Conservation (phyloP, 768 basidiomycete genomes). For the Serendipita sp. region DNA sequence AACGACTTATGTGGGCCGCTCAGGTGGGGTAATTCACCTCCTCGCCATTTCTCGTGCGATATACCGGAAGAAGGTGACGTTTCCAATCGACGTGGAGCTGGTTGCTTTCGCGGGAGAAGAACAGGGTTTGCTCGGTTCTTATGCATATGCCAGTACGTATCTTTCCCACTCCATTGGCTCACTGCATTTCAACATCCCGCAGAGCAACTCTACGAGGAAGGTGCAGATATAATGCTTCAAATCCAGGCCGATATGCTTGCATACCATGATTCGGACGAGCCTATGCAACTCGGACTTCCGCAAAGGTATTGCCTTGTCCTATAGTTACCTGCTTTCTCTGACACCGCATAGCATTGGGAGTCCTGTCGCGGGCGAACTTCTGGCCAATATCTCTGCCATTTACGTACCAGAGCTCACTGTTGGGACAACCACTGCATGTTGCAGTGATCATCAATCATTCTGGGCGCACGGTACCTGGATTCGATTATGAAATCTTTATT, state of each 20-base stretch:
- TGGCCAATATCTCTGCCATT: slow-evolving; percentile 57
- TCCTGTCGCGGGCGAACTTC: slow-evolving; percentile 56
- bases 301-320: slow-evolving; percentile 32
- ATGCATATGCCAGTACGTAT: slow-evolving; percentile 58
- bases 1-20: no score
- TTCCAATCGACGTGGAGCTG: slow-evolving; percentile 64
- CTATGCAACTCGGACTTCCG: slow-evolving; percentile 70
- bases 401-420: slow-evolving; percentile 70
- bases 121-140: slow-evolving; percentile 70
- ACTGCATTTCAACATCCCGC: neutral
- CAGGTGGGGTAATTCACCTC: slow-evolving; percentile 48
- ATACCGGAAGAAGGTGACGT: slow-evolving; percentile 44
- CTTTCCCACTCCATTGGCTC: neutral
- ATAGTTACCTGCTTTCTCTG: neutral
- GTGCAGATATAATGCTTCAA: slow-evolving; percentile 64
- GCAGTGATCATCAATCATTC: slow-evolving; percentile 74
- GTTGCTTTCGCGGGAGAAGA: slow-evolving; percentile 85
- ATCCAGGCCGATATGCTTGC: slow-evolving; percentile 89
- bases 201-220: slow-evolving; percentile 43
- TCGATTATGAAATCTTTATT: slow-evolving; percentile 18
- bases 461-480: slow-evolving; percentile 5
- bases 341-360: slow-evolving; percentile 49
- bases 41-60: slow-evolving; percentile 70
- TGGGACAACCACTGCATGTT: slow-evolving; percentile 63
- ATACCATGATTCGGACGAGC: slow-evolving; percentile 65